A percentile compares a stretch with the other conserved stretches of the same genome.
These are phyloP conservation scores for Cladorrhinum sp. DNA, from an alignment of 2,329 filamentous ascomycete species.

Conservation along the genomic window DNA sequence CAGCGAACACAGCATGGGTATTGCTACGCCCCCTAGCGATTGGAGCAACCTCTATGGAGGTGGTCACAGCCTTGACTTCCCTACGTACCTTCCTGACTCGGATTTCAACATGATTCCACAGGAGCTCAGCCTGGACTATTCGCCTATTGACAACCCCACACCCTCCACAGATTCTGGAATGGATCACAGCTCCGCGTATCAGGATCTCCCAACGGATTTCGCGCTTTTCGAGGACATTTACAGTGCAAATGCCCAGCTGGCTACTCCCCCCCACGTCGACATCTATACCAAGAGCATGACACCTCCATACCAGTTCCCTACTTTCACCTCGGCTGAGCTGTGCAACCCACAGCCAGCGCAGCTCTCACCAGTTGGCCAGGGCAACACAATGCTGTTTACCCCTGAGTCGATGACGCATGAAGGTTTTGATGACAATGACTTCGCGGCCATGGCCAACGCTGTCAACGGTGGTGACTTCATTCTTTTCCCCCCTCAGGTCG, in stretches of 20 bases:
- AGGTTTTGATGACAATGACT: constrained; percentile 54
- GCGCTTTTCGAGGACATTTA: constrained; percentile 63
- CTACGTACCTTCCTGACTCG: constrained; percentile 43
- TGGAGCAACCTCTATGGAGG: constrained; percentile 32
- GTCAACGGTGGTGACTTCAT: constrained; percentile 58
- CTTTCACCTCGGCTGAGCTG: constrained; percentile 38
- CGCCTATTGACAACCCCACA: constrained; percentile 50
- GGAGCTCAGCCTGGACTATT: constrained; percentile 43
- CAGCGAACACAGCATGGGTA: constrained; percentile 51
- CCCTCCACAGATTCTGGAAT: constrained; percentile 42
- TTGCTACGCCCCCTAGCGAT: constrained; percentile 58
- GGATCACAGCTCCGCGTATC: constrained; percentile 55
- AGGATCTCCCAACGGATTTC: constrained; percentile 59
- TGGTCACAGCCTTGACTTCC: constrained; percentile 44
- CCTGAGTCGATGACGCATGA: constrained; percentile 64
- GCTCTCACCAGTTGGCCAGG: constrained; percentile 67
- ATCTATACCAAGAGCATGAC: constrained; percentile 45
- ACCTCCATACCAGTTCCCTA: constrained; percentile 38
- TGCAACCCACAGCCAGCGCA: constrained; percentile 46
- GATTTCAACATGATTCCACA: constrained; percentile 46
- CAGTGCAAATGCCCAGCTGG: constrained; percentile 54
- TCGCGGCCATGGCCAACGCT: constrained; percentile 34
- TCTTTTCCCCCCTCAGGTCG: constrained; percentile 49
- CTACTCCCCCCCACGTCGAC: constrained; percentile 44
- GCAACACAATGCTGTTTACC: constrained; percentile 66